A percentile compares a stretch with the other conserved stretches of the same genome.
Conservation (phyloP, 805 yeast genomes). For the Metschnikowia sp. region DNA sequence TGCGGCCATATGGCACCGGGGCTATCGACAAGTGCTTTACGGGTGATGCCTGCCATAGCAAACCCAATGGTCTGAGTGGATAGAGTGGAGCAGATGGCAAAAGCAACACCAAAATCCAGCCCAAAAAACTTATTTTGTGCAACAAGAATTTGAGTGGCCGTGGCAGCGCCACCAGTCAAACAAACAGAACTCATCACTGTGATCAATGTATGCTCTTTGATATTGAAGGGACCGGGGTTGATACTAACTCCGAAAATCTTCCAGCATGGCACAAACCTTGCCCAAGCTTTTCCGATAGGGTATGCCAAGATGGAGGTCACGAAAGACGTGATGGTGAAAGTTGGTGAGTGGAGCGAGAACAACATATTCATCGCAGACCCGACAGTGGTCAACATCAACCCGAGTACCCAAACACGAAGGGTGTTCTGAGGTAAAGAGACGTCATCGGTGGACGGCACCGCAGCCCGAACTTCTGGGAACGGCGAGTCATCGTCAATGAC, state of each 20-base stretch:
- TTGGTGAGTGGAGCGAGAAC: slow-evolving; percentile 25
- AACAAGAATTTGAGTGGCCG: slow-evolving; percentile 20
- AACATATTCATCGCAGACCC: slow-evolving; percentile 26
- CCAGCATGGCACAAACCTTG: slow-evolving; percentile 13
- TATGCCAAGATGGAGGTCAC: slow-evolving; percentile 25
- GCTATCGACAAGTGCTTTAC: slow-evolving; percentile 19
- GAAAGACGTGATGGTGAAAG: slow-evolving; percentile 22
- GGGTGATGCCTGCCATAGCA: slow-evolving; percentile 26
- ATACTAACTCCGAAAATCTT: slow-evolving; percentile 15
- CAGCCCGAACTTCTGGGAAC: slow-evolving; percentile 23
- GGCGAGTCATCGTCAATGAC: slow-evolving; percentile 16
- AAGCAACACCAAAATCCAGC: slow-evolving; percentile 19
- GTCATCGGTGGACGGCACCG: slow-evolving; percentile 20
- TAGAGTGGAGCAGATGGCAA: slow-evolving; percentile 28
- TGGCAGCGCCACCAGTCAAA: slow-evolving; percentile 18
- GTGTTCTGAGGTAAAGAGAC: slow-evolving; percentile 17
- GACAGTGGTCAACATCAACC: slow-evolving; percentile 21
- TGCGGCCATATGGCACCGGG: slow-evolving; percentile 17
- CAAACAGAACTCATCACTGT: slow-evolving; percentile 16
- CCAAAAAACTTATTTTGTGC: slow-evolving; percentile 17
- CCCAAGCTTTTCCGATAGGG: slow-evolving; percentile 22
- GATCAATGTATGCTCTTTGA: slow-evolving; percentile 13
- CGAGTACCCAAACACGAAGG: slow-evolving; percentile 21
- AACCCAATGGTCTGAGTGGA: slow-evolving; percentile 29
- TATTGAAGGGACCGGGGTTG: slow-evolving; percentile 22